These are phyloP conservation scores for Lepidopterella palustris DNA, from an alignment of 495 filamentous ascomycete species.

Conservation along the genomic window DNA sequence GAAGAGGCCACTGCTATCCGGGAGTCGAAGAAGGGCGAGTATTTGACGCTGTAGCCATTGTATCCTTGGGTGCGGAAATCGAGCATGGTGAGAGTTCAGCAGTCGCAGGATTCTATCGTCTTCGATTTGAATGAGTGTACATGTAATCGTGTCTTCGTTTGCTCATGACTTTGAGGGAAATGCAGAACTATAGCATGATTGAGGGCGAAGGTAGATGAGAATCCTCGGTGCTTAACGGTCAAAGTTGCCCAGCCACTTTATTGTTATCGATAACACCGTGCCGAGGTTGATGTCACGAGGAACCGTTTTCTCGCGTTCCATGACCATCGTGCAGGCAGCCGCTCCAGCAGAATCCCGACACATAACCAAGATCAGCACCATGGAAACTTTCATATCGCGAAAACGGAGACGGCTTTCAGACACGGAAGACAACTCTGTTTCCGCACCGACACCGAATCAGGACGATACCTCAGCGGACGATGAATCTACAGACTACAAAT, in stretches of 20 bases:
- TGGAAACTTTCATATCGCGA: constrained; percentile 54
- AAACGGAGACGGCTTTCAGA: constrained; percentile 42
- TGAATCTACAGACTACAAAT: constrained; percentile 81
- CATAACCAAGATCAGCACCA: not conserved
- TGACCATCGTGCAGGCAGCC: not conserved
- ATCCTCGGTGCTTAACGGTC: too few species aligned
- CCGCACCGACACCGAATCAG: not conserved
- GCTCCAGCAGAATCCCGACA: not conserved
- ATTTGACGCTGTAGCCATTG: constrained; percentile 93
- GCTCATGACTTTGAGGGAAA: not conserved
- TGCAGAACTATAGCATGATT: too few species aligned
- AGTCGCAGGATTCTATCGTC: not conserved
- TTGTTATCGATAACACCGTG: too few species aligned
- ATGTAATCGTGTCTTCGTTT: not conserved
- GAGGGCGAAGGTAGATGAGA: too few species aligned
- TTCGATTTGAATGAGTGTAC: not conserved
- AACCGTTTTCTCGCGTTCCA: not conserved
- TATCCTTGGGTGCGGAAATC: constrained; percentile 88
- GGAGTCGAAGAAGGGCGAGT: constrained; percentile 95
- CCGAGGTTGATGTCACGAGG: constrained; percentile 4
- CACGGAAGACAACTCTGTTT: constrained; percentile 2
- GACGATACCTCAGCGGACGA: constrained; percentile 40
- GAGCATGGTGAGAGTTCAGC: constrained; percentile 53
- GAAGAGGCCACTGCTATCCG: constrained; percentile 79
- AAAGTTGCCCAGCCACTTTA: too few species aligned